A percentile compares a stretch with the other conserved stretches of the same genome.
Evolutionary conservation across 164 flowering plant genomes (phyloP).

Genomic region (Chloranthus sessilifolius): DNA sequence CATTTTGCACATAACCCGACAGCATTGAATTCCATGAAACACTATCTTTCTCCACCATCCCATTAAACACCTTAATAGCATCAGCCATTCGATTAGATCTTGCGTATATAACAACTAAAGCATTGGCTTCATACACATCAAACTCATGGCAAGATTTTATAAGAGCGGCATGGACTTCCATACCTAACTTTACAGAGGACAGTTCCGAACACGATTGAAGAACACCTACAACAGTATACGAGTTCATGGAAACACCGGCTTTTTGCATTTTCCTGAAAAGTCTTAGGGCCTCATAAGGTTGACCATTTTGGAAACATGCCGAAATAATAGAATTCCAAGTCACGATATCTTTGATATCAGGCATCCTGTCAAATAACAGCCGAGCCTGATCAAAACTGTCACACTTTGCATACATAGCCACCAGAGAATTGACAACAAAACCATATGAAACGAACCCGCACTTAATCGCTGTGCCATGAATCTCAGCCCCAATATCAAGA

Average conservation of each 20-base stretch:
- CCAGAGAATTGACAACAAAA: conserved; percentile 63
- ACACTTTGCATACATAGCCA: conserved; percentile 74
- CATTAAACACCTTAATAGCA: conserved; percentile 38
- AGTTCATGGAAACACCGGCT: conserved; percentile 31
- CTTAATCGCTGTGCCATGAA: conserved; percentile 65
- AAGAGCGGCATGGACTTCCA: conserved; percentile 64
- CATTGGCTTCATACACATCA: conserved; percentile 60
- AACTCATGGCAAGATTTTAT: conserved; percentile 35
- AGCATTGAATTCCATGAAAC: conserved; percentile 86
- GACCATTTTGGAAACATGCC: conserved; percentile 44
- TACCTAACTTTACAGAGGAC: conserved; percentile 34
- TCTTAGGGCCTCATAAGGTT: conserved; percentile 41
- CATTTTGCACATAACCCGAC: conserved; percentile 65
- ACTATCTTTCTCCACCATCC: conserved; percentile 45
- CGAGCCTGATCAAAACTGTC: conserved; percentile 36
- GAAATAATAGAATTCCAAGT: conserved; percentile 81
- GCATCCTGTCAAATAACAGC: conserved; percentile 37
- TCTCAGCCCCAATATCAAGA: conserved; percentile 36
- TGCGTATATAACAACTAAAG: conserved; percentile 71
- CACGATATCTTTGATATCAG: conserved; percentile 49
- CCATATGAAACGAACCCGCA: conserved; percentile 34
- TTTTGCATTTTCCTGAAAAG: conserved; percentile 53
- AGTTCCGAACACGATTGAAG: conserved; percentile 66
- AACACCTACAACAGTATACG: conserved; percentile 60
- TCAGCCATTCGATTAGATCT: conserved; percentile 42